A percentile compares a stretch with the other conserved stretches of the same genome.
Conservation (phyloP, 345 rosid genomes). For the Sonneratia caseolaris region DNA sequence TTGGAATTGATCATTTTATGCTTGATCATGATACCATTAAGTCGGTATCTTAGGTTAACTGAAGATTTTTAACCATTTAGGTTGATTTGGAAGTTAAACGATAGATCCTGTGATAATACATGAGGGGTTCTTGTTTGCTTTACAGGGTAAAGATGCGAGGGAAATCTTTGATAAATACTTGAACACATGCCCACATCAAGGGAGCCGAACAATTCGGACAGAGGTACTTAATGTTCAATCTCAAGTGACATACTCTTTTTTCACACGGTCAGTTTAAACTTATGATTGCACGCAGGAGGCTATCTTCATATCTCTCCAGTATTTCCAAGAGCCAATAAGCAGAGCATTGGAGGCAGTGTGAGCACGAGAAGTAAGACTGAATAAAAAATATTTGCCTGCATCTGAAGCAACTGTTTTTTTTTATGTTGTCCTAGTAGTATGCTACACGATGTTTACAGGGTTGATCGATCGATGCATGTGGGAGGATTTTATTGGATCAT, state of each 20-base stretch:
- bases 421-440: neutral
- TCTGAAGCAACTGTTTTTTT: neutral
- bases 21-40: neutral
- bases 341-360: slow-evolving; percentile 32
- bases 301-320: slow-evolving; percentile 76
- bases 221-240: slow-evolving; percentile 34
- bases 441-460: too few relatives aligned
- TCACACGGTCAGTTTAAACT: neutral
- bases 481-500: too few relatives aligned
- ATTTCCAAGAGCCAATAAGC: slow-evolving; percentile 69
- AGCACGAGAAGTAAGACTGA: slow-evolving; percentile 4
- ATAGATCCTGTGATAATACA: neutral
- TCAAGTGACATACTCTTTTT: neutral
- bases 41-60: neutral
- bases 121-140: neutral
- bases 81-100: neutral
- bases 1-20: neutral
- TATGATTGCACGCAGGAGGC: slow-evolving; percentile 46
- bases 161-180: slow-evolving; percentile 57
- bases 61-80: neutral
- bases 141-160: slow-evolving; percentile 49
- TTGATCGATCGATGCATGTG: too few relatives aligned
- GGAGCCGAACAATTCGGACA: slow-evolving; percentile 85
- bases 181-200: slow-evolving; percentile 86
- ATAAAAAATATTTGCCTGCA: neutral